Evolutionary conservation across 805 yeast species (phyloP), one percentile per base, ranked within the genome.

Genomic region (Pichia kluyveri): DNA sequence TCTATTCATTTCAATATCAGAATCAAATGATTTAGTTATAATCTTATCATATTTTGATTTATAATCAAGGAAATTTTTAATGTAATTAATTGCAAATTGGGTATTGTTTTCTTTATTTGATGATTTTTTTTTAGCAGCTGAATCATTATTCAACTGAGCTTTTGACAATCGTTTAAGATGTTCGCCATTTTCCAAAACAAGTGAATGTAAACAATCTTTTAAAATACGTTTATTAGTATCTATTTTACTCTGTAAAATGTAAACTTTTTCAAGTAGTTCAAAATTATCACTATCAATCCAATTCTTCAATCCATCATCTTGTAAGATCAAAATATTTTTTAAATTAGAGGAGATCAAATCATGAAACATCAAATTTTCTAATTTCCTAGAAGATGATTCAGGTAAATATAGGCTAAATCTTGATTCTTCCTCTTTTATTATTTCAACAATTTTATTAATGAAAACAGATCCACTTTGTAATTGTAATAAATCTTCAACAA

Each of bases 21-120:
- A 70, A 3, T 67, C 67, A 54, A 82, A 79, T 3, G 84, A 68
- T 8, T 62, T 60, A 26, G 68, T 64, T 30, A 79, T 62, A 2
- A 89, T 68, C 3, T 42, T 31, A 37, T 73, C 75, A 55, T 77
- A 78, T 49, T 77, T 77, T 6, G 66, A 67, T 54, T 76, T 81
- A 49, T 79, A 66, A 11, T 60, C 62, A 11, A 86, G 60, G 4
- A 86, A 71, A 30, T 74, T 69, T 41, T 76, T 76, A 10, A 86
- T 74, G 91, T 95, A 89, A 46, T 71, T 69, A 3, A 77, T 70
- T 0, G 95, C 93, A 54, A 74, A 76, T 44, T 69, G 66, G 9
- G 81, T 63, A 49, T 73, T 65, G 43, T 58, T 55, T 58, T 73
- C 67, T 54, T 69, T 55, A 17, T 2, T 9, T 44, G 47, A 38